These are phyloP conservation scores for Eimeria maxima DNA, from an alignment of 169 alveolate species.

Conservation along the genomic window DNA sequence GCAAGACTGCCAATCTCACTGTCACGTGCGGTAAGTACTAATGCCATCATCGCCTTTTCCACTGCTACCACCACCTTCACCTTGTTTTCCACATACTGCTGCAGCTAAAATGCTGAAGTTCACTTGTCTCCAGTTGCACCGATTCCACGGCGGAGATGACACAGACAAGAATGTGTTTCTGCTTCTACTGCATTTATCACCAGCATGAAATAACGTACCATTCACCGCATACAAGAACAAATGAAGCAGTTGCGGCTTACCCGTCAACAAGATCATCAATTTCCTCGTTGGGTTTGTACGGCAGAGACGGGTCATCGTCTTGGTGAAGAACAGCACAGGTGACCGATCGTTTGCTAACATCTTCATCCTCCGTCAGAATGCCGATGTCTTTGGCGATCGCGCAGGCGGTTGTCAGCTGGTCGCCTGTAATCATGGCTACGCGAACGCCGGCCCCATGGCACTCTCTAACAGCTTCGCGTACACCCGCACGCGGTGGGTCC, in stretches of 20 bases:
- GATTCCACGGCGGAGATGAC: neutral
- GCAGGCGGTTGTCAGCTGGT: constrained; percentile 97
- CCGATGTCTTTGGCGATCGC: constrained; percentile 97
- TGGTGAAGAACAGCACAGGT: constrained; percentile 89
- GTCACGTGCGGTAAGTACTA: neutral
- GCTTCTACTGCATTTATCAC: neutral
- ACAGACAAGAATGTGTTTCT: neutral
- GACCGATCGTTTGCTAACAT: constrained; percentile 1
- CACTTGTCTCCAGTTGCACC: neutral
- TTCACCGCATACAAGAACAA: neutral
- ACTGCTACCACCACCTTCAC: neutral
- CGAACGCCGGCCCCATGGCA: constrained; percentile 98
- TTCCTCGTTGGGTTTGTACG: constrained; percentile 88
- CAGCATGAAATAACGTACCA: neutral
- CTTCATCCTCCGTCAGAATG: constrained; percentile 75
- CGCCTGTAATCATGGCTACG: constrained; percentile 99
- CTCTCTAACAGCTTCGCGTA: constrained; percentile 97
- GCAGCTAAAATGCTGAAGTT: neutral
- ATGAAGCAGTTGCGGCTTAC: neutral
- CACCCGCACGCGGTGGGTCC: constrained; percentile 99
- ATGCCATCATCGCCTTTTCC: neutral
- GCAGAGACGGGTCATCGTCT: constrained; percentile 71
- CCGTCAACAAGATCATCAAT: constrained; percentile 89
- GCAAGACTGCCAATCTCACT: neutral
- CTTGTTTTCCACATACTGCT: neutral